Percentiles rank a stretch among this genome's conserved stretches.
Evolutionary conservation across 1,284 basidiomycete genomes (phyloP).

Genomic region (Tremellales sp.): DNA sequence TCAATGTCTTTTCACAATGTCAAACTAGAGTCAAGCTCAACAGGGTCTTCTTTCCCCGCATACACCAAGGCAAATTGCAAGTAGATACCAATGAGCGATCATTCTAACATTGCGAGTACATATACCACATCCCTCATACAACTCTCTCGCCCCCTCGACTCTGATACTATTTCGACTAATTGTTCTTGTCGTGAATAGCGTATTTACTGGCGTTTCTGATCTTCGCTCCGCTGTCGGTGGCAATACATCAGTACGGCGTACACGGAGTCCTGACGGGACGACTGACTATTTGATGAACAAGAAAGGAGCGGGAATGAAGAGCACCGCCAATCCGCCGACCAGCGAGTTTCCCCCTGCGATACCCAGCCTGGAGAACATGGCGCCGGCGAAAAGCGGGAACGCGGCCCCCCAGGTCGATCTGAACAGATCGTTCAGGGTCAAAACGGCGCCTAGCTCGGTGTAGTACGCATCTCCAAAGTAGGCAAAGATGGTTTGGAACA

Average conservation of each 20-base stretch:
- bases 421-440: conserved; percentile 16
- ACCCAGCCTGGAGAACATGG: conserved; percentile 24
- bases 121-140: too few relatives aligned
- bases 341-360: conserved; percentile 26
- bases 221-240: conserved; percentile 8
- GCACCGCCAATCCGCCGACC: conserved; percentile 19
- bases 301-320: conserved; percentile 32
- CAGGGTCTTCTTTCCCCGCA: conserved; percentile 64
- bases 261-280: not conserved
- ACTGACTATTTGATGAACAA: conserved; percentile 21
- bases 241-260: not conserved
- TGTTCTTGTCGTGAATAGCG: conserved; percentile 6
- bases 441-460: conserved; percentile 13
- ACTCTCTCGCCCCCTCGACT: too few relatives aligned
- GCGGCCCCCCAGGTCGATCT: conserved; percentile 15
- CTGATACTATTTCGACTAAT: too few relatives aligned
- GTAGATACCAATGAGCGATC: too few relatives aligned
- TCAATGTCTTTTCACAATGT: conserved; percentile 64
- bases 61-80: too few relatives aligned
- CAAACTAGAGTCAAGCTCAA: conserved; percentile 65
- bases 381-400: conserved; percentile 21
- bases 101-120: too few relatives aligned
- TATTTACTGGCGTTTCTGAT: conserved; percentile 13
- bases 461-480: conserved; percentile 20
- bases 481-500: conserved; percentile 16